phyloP scores from a whole-genome alignment of 192 early-diverging fungal genomes.

The Podila clonocystis region DNA sequence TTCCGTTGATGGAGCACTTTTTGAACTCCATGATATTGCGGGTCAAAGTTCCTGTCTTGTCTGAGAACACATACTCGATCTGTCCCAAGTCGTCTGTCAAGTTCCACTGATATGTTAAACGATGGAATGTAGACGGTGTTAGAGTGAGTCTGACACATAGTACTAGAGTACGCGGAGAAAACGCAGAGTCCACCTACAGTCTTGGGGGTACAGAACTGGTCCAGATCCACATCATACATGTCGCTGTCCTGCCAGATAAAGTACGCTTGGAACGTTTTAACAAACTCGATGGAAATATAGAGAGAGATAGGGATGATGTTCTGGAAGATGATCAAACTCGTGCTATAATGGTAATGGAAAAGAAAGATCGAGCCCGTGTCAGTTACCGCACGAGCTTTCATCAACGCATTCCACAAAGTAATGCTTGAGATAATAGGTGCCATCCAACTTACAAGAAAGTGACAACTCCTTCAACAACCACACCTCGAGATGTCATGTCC shows the following conservation, averaged over 20 bases:
- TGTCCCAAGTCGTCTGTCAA: constrained; percentile 96
- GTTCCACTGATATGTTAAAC: constrained; percentile 73
- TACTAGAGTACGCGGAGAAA: constrained; percentile 2
- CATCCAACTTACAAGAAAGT: constrained; percentile 52
- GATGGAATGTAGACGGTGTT: background rate
- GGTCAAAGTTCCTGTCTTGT: constrained; percentile 97
- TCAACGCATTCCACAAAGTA: background rate
- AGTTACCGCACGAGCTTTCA: background rate
- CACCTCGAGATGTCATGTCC: constrained; percentile 11
- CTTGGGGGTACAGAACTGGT: constrained; percentile 70
- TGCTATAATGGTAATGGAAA: constrained; percentile 62
- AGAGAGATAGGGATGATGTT: constrained; percentile 97
- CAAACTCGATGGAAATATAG: constrained; percentile 93
- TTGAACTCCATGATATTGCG: constrained; percentile 98
- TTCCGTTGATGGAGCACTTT: constrained; percentile 89
- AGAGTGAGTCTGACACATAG: background rate
- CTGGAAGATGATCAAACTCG: constrained; percentile 92
- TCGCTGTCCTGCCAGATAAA: constrained; percentile 93
- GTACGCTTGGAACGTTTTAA: constrained; percentile 89
- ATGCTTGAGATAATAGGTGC: background rate
- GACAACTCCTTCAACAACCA: constrained; percentile 25
- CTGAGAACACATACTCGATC: constrained; percentile 96
- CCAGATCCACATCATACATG: constrained; percentile 80
- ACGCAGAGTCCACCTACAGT: constrained; percentile 55
- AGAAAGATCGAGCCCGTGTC: background rate